Conservation (phyloP, 768 basidiomycete genomes). For the Boletus pseudopeckii region DNA sequence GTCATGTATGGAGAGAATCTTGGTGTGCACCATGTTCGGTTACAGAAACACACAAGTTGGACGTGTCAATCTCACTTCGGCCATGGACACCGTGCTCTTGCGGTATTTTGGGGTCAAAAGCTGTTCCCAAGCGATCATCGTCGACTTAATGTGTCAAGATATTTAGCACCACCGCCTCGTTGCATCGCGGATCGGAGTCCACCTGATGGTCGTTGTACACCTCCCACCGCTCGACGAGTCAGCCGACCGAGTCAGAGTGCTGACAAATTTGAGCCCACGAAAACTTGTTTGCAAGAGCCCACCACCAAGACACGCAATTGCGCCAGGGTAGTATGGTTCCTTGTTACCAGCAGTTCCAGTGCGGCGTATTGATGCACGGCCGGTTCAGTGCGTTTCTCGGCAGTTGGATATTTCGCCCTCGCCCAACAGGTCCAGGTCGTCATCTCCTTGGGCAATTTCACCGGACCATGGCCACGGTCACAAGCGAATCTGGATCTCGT, state of each 20-base stretch:
- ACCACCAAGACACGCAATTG: background rate
- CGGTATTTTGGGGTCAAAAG: slow-evolving; percentile 5
- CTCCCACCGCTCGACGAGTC: background rate
- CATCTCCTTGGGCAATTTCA: slow-evolving; percentile 19
- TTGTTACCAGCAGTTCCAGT: slow-evolving; percentile 9
- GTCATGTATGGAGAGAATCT: no score
- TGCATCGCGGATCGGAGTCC: background rate
- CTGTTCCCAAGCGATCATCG: slow-evolving; percentile 5
- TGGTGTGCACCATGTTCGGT: background rate
- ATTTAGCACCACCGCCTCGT: slow-evolving; percentile 17
- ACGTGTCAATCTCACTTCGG: background rate
- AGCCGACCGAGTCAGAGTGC: background rate
- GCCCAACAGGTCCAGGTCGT: slow-evolving; percentile 18
- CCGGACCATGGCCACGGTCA: slow-evolving; percentile 29
- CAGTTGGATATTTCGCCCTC: slow-evolving; percentile 26
- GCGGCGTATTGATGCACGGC: slow-evolving; percentile 23
- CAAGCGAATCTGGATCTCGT: slow-evolving; percentile 24
- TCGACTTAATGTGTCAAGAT: background rate
- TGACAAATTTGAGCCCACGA: slow-evolving; percentile 15
- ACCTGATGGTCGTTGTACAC: slow-evolving; percentile 8
- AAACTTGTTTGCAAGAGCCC: background rate
- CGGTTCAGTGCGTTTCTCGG: slow-evolving; percentile 6
- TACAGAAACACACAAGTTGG: background rate
- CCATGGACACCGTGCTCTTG: slow-evolving; percentile 1
- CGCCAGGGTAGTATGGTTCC: slow-evolving; percentile 11